Conservation (phyloP, 768 basidiomycete genomes). For the Termitomyces sp. region DNA sequence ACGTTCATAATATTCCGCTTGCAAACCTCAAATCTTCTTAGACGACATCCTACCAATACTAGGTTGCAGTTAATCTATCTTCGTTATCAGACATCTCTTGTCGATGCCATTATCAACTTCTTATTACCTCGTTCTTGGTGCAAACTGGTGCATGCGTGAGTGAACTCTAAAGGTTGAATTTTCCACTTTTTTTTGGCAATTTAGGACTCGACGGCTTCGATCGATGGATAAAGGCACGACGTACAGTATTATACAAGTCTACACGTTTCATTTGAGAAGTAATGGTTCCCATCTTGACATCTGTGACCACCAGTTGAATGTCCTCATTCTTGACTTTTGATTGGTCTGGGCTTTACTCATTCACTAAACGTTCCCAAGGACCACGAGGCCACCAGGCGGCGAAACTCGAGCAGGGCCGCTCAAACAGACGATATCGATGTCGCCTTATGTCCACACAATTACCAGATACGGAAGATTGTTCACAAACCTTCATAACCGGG, state of each 20-base stretch:
- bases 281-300: not conserved
- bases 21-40: not conserved
- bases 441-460: not conserved
- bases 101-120: not conserved
- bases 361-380: not conserved
- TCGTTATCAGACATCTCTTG: constrained; percentile 7
- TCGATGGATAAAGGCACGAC: constrained; percentile 1
- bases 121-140: not conserved
- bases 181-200: not conserved
- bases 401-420: not conserved
- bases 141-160: not conserved
- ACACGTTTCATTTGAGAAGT: not conserved
- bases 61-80: not conserved
- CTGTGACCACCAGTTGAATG: not conserved
- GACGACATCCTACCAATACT: not conserved
- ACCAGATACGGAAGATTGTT: not conserved
- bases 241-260: constrained; percentile 1
- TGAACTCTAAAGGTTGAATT: not conserved
- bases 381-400: not conserved
- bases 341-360: not conserved
- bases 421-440: not conserved
- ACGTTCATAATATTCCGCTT: not conserved
- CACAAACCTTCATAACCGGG: not conserved
- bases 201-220: constrained; percentile 1
- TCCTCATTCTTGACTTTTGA: not conserved